Evolutionary conservation across 2,329 filamentous ascomycete genomes (phyloP), one percentile per base, ranked within the genome.

Genomic region (Fusarium illudens): DNA sequence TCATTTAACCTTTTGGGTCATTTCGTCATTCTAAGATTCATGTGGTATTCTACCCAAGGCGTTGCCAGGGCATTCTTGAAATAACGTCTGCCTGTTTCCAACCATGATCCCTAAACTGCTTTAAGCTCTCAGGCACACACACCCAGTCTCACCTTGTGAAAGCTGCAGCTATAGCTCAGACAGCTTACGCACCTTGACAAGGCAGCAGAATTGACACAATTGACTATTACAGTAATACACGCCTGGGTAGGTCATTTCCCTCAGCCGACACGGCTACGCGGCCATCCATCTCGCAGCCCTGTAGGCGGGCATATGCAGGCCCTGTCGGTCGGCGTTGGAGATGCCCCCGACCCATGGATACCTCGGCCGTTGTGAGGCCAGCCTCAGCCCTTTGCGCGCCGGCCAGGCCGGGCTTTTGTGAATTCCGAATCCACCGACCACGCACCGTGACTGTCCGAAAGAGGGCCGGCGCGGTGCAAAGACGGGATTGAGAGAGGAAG

Each of bases 401-500:
- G 66, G 51, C 55, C 25, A 58, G 20, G 25, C 49, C 62, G 62
- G 62, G 9, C 61, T 65, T 44, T 60, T 34, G 46, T 39, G 44
- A 64, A 54, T 55, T 36, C 59, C 66, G 66, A 69, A 33, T 50
- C 46, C 50, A 57, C 65, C 65, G 65, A 68, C 50, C 30, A 62
- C 44, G 27, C 34, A 59, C 64, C 49, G 63, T 60, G 34, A 63
- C 63, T 48, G 36, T 68, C 61, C 54, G 58, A 33, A 53, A 34
- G 44, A 48, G n/a, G 32, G 15, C 52, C 54, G 39, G 25, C 6
- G n/a, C 54, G 50, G 58, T n/a, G 34, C 37, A 64, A 61, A 44
- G 49, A 39, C 62, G 66, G 66, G 59, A 58, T 70, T 67, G 17
- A 59, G 9, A 27, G 22, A 12, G n/a, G n/a, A 58, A 60, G 66